Evolutionary conservation across 2,329 filamentous ascomycete species (phyloP).

Genomic region (Diplodia sapinea): DNA sequence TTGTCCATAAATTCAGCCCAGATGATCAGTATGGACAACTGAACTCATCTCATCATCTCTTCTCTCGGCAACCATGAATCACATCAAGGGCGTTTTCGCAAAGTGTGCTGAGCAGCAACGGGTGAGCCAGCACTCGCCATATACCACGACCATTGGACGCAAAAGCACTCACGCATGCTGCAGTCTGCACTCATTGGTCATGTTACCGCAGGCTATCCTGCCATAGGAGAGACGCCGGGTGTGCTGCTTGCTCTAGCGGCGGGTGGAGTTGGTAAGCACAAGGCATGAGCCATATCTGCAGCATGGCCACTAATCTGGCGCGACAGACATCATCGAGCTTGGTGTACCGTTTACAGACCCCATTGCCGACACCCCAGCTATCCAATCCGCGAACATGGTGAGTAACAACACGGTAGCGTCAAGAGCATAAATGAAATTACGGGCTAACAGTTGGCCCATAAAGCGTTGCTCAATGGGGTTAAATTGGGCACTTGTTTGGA

Average conservation of each 20-base stretch:
- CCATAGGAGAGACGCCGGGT: constrained; percentile 76
- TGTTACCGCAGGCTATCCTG: constrained; percentile 92
- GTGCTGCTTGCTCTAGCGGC: constrained; percentile 82
- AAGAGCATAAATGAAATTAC: too few relatives aligned
- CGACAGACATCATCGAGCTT: constrained; percentile 86
- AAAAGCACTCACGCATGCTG: not conserved
- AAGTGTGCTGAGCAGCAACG: not conserved
- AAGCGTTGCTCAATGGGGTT: constrained; percentile 86
- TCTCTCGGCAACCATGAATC: constrained; percentile 12
- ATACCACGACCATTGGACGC: too few relatives aligned
- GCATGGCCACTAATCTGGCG: not conserved
- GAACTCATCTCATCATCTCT: not conserved
- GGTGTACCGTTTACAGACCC: constrained; percentile 97
- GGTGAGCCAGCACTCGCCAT: not conserved
- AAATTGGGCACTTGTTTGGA: constrained; percentile 78
- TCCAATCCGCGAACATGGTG: constrained; percentile 91
- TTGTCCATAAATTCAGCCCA: not conserved
- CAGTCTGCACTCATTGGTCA: constrained; percentile 83
- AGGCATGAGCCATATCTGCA: not conserved
- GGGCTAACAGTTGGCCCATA: constrained; percentile 38
- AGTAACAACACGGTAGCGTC: constrained; percentile 41
- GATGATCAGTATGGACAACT: too few relatives aligned
- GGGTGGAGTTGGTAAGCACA: constrained; percentile 77
- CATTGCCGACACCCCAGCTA: constrained; percentile 89
- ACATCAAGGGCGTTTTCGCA: constrained; percentile 10